phyloP scores from a whole-genome alignment of 305 asterid genomes.

The Ajuga reptans region DNA sequence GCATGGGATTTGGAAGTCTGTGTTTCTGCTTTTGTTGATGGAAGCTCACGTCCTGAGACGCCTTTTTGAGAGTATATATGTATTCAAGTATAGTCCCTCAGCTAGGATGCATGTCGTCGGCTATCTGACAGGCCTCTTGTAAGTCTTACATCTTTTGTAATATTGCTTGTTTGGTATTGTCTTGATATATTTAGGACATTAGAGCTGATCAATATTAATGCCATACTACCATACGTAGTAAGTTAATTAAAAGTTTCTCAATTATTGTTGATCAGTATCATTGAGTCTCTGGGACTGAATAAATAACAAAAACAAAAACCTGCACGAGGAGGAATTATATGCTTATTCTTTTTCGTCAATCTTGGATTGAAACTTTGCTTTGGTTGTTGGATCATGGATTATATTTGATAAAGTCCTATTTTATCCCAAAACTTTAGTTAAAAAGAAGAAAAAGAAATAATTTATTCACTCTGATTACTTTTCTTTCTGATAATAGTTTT shows the following conservation, averaged over 20 bases:
- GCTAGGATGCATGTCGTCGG: conserved; percentile 78
- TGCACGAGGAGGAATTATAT: neutral
- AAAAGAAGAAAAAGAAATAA: neutral
- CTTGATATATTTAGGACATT: neutral
- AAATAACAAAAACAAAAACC: neutral
- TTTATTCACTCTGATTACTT: conserved; percentile 21
- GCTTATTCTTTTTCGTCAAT: neutral
- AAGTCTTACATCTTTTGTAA: conserved; percentile 26
- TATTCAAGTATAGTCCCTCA: conserved; percentile 70
- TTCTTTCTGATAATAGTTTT: conserved; percentile 44
- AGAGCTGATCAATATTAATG: neutral
- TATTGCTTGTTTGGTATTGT: neutral
- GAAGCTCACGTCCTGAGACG: conserved; percentile 70
- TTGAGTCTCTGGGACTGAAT: no score
- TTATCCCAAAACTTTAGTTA: no score
- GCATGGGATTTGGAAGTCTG: conserved; percentile 47
- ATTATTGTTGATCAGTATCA: no score
- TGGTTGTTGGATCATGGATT: no score
- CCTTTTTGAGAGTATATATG: conserved; percentile 61
- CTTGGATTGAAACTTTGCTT: no score
- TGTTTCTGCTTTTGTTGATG: conserved; percentile 68
- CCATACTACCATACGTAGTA: neutral
- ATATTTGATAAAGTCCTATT: no score
- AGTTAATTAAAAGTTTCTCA: neutral
- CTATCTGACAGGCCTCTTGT: conserved; percentile 61